Percentiles rank a stretch among this genome's conserved stretches.
phyloP scores from a whole-genome alignment of 805 yeast genomes.

The Brettanomyces custersianus region DNA sequence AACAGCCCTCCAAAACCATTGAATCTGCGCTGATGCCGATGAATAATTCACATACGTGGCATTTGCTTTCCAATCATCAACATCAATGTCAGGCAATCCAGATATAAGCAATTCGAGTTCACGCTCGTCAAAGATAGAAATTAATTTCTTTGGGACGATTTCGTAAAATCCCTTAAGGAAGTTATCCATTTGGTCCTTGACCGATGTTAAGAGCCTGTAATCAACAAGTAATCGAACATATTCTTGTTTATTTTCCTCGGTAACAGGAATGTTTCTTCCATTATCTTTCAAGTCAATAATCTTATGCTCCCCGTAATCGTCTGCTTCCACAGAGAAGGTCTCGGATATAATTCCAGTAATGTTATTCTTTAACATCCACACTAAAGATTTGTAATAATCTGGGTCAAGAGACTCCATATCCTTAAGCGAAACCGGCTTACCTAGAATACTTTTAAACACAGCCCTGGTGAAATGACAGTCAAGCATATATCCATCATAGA shows the following conservation, averaged over 20 bases:
- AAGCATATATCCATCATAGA: constrained; percentile 72
- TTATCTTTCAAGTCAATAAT: constrained; percentile 71
- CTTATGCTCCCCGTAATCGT: constrained; percentile 87
- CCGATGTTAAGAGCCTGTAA: constrained; percentile 74
- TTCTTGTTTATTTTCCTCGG: constrained; percentile 84
- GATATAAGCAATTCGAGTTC: constrained; percentile 87
- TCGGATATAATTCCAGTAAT: constrained; percentile 93
- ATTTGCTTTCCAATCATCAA: constrained; percentile 90
- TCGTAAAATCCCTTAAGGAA: constrained; percentile 85
- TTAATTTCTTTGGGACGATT: constrained; percentile 73
- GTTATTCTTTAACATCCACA: constrained; percentile 96
- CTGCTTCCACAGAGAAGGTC: constrained; percentile 87
- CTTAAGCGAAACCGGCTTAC: constrained; percentile 71
- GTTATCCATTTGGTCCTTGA: constrained; percentile 78
- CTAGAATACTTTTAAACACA: constrained; percentile 80
- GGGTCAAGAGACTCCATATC: constrained; percentile 93
- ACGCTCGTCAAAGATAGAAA: constrained; percentile 88
- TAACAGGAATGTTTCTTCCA: constrained; percentile 79
- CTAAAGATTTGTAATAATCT: constrained; percentile 83
- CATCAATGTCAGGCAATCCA: constrained; percentile 94
- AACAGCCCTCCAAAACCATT: constrained; percentile 98
- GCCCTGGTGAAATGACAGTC: constrained; percentile 96
- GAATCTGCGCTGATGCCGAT: constrained; percentile 75
- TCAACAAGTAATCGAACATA: constrained; percentile 83
- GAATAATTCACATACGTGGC: constrained; percentile 76